Conservation (phyloP, 1,139 yeast species). For the Candida frijolesensis region DNA sequence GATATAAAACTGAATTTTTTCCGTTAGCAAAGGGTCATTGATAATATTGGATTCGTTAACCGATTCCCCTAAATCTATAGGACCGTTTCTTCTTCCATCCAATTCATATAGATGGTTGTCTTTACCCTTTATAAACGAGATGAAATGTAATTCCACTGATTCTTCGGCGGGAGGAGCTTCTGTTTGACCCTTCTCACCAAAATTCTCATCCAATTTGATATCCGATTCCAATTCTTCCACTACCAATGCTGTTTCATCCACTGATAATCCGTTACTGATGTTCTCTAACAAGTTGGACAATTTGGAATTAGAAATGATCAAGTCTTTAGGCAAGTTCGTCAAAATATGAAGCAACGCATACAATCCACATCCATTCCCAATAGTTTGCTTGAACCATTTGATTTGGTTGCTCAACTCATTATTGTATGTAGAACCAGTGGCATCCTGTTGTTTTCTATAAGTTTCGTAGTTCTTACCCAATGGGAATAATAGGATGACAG, state of each 20-base stretch:
- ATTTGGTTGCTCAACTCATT: constrained; percentile 25
- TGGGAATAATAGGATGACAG: constrained; percentile 80
- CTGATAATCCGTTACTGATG: constrained; percentile 23
- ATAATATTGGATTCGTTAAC: constrained; percentile 40
- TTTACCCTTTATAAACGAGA: constrained; percentile 64
- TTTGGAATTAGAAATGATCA: constrained; percentile 39
- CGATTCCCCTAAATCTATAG: constrained; percentile 61
- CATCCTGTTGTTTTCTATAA: constrained; percentile 42
- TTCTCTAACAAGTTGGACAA: constrained; percentile 30
- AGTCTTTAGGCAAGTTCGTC: constrained; percentile 58
- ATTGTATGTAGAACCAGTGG: constrained; percentile 17
- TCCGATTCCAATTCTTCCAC: constrained; percentile 56
- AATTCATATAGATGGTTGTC: constrained; percentile 73
- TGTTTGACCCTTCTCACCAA: constrained; percentile 73
- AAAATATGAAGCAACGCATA: constrained; percentile 82
- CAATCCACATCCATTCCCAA: constrained; percentile 90
- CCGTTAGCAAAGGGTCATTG: constrained; percentile 49
- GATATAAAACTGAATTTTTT: constrained; percentile 68
- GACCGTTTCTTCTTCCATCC: constrained; percentile 87
- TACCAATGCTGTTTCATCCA: constrained; percentile 37
- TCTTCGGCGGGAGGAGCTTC: constrained; percentile 74
- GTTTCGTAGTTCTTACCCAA: constrained; percentile 63
- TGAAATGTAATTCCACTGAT: constrained; percentile 73
- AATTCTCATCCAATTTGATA: constrained; percentile 54
- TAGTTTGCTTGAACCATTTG: constrained; percentile 80